Evolutionary conservation across 2,329 filamentous ascomycete genomes (phyloP), one percentile per base, ranked within the genome.

Genomic region (Penicillium brevicompactum): DNA sequence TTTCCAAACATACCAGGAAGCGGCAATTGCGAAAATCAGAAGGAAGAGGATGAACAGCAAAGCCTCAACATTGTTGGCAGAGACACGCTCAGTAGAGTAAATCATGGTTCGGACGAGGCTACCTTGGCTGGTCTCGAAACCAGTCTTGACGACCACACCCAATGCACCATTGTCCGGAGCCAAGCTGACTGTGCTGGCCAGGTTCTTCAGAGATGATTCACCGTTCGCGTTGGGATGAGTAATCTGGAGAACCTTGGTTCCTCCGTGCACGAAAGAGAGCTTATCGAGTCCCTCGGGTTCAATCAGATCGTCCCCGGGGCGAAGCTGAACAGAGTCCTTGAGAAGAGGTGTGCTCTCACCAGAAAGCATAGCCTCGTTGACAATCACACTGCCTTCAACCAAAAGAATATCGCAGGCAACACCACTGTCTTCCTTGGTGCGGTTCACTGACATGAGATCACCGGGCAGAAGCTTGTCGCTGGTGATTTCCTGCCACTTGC

Each of bases 21-120:
- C 94, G 53, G 94, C 95, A 72, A 99, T 85, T 67, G 95, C 95
- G 77, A 99, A 99, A 67, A 97, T 85, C 51, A 96, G 84, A 27
- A 99, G 84, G 82, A 99, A 99, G 56, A 99, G 83, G 63, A 99
- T 99, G 80, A 99, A 99, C 58, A 96, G 83, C n/a, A 99, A 79
- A 1, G 94, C 94, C 76, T 99, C 94, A 43, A 88, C 87, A 70
- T 99, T 97, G 78, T 97, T 97, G 66, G 94, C 94, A n/a, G 93
- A 97, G 22, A 99, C 93, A 63, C 93, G 91, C 76, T 99, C 94
- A 1, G 94, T 99, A 1, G 95, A 97, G 80, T 96, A 99, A 69
- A 99, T 99, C 94, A 99, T 99, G 64, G 94, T 99, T 59, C 94
- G 90, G 57, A 99, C 94, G 57, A 99, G 84, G 75, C 92, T 97